Evolutionary conservation across 164 flowering plant genomes (phyloP).

Genomic region (Vitis labrusca): DNA sequence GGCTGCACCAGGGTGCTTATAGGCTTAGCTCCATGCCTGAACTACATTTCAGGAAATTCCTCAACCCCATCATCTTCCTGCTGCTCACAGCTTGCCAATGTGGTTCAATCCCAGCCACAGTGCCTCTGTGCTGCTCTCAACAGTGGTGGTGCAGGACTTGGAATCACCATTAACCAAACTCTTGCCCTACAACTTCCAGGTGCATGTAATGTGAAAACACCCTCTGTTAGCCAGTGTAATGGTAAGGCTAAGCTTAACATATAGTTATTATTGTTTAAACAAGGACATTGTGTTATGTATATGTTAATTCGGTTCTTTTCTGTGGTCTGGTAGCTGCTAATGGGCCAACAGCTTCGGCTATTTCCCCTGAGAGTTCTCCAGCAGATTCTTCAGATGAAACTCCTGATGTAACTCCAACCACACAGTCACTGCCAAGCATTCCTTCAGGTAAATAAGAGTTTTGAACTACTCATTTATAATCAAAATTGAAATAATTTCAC

Average conservation of each 20-base stretch:
- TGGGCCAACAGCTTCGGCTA: conserved; percentile 15
- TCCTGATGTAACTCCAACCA: conserved; percentile 15
- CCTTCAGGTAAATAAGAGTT: conserved; percentile 21
- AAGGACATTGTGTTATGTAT: background rate
- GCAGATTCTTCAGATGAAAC: conserved; percentile 11
- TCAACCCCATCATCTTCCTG: conserved; percentile 49
- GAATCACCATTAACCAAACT: conserved; percentile 48
- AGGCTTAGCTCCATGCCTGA: conserved; percentile 42
- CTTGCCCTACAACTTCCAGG: conserved; percentile 47
- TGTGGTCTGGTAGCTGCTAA: conserved; percentile 12
- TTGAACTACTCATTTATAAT: too few species aligned
- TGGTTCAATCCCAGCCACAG: conserved; percentile 36
- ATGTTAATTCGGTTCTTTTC: too few species aligned
- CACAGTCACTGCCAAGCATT: conserved; percentile 15
- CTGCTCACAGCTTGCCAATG: conserved; percentile 43
- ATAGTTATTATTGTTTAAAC: too few species aligned
- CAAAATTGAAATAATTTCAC: too few species aligned
- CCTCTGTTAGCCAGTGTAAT: conserved; percentile 46
- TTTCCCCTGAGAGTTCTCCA: conserved; percentile 13
- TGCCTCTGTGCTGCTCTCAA: conserved; percentile 48
- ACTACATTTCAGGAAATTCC: conserved; percentile 47
- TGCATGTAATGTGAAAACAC: conserved; percentile 54
- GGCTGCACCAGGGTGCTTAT: conserved; percentile 33
- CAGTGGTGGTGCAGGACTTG: conserved; percentile 29
- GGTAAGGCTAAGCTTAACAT: conserved; percentile 5